phyloP scores from a whole-genome alignment of 306 rosid genomes.

The Sicyos baderoa region DNA sequence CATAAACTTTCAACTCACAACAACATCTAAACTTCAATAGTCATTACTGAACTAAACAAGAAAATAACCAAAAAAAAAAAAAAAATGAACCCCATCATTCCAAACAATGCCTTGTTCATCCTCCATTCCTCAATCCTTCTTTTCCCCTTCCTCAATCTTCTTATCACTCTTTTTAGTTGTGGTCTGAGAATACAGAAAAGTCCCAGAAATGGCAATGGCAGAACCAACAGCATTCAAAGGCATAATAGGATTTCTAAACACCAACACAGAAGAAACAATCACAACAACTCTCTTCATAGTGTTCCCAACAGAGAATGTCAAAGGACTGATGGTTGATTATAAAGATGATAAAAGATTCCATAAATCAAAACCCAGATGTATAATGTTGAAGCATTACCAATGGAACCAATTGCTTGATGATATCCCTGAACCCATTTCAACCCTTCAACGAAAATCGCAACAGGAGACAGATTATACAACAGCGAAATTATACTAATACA shows the following conservation, averaged over 20 bases:
- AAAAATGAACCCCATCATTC: background rate
- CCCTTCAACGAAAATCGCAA: slow-evolving; percentile 78
- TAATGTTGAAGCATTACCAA: slow-evolving; percentile 60
- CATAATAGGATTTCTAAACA: slow-evolving; percentile 77
- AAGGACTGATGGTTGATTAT: slow-evolving; percentile 89
- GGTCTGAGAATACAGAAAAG: slow-evolving; percentile 84
- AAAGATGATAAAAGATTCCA: slow-evolving; percentile 88
- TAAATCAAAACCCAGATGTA: slow-evolving; percentile 76
- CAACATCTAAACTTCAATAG: background rate
- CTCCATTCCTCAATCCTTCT: slow-evolving; percentile 32
- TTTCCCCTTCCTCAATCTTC: slow-evolving; percentile 54
- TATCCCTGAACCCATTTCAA: slow-evolving; percentile 87
- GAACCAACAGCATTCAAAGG: slow-evolving; percentile 92
- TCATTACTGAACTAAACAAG: slow-evolving; percentile 6
- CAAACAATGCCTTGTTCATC: background rate
- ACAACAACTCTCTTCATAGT: slow-evolving; percentile 97
- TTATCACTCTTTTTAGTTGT: slow-evolving; percentile 36
- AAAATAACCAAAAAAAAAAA: background rate
- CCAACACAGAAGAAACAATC: slow-evolving; percentile 67
- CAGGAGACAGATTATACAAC: slow-evolving; percentile 70
- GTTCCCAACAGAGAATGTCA: slow-evolving; percentile 89
- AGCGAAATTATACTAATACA: slow-evolving; percentile 32
- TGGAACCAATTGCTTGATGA: slow-evolving; percentile 54
- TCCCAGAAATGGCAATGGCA: slow-evolving; percentile 77
- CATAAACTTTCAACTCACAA: slow-evolving; percentile 8